Conservation (phyloP, 2,329 filamentous ascomycete species). For the Albifimbria verrucaria region DNA sequence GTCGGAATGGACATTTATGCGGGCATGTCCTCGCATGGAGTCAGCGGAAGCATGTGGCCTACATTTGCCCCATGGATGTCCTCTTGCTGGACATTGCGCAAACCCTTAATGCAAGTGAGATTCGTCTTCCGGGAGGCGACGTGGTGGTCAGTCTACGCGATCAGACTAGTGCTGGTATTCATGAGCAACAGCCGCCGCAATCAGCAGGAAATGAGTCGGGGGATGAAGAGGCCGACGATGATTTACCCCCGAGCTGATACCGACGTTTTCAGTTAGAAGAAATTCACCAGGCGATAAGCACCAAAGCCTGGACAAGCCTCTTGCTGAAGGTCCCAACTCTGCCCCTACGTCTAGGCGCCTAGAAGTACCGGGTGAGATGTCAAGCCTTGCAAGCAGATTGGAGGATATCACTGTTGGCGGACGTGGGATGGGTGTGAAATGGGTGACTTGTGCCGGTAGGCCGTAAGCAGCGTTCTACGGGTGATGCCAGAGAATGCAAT, state of each 20-base stretch:
- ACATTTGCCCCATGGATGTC: constrained; percentile 94
- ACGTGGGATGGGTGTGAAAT: constrained; percentile 25
- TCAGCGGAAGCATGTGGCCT: constrained; percentile 74
- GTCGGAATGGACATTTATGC: constrained; percentile 72
- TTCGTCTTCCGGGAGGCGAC: constrained; percentile 67
- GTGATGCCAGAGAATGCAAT: too few species aligned
- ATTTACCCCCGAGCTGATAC: background rate
- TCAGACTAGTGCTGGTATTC: constrained; percentile 4
- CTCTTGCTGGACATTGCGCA: constrained; percentile 80
- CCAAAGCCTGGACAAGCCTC: constrained; percentile 9
- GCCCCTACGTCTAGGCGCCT: constrained; percentile 18
- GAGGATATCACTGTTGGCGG: constrained; percentile 28
- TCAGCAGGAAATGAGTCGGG: constrained; percentile 1
- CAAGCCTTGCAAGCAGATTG: constrained; percentile 24
- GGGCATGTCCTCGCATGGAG: constrained; percentile 91
- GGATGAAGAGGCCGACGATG: background rate
- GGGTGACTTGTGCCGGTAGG: constrained; percentile 9
- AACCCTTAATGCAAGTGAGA: constrained; percentile 65
- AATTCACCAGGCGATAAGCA: background rate
- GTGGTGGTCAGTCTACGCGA: constrained; percentile 31
- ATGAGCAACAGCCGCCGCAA: constrained; percentile 11
- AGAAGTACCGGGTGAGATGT: constrained; percentile 23
- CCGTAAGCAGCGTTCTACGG: background rate
- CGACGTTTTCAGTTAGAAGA: background rate
- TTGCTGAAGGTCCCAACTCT: background rate